Percentiles rank a stretch among this genome's conserved stretches.
These are phyloP conservation scores for Croton setiger DNA, from an alignment of 441 rosid species.

Conservation along the genomic window DNA sequence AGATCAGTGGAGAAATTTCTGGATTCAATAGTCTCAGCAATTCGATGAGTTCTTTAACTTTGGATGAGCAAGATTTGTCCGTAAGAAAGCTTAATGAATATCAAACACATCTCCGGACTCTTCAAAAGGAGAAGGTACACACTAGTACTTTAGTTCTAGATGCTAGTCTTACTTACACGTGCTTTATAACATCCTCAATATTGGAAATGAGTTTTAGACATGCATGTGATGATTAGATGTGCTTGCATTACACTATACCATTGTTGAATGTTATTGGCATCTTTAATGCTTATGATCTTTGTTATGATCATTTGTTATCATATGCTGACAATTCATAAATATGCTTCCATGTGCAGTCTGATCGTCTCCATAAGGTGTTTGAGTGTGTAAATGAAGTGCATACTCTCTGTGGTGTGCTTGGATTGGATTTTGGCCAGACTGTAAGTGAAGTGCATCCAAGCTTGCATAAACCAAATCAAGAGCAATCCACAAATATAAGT, in stretches of 20 bases:
- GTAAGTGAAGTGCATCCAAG: conserved; percentile 95
- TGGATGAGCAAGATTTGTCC: conserved; percentile 81
- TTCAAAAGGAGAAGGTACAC: conserved; percentile 87
- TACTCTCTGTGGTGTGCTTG: conserved; percentile 78
- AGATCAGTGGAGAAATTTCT: conserved; percentile 78
- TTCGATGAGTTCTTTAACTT: conserved; percentile 39
- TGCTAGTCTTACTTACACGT: not conserved
- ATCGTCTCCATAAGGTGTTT: conserved; percentile 83
- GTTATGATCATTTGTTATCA: not conserved
- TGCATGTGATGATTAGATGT: not conserved
- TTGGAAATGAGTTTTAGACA: not conserved
- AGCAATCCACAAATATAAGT: conserved; percentile 85
- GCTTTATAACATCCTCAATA: not conserved
- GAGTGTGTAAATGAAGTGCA: conserved; percentile 81
- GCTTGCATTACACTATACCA: not conserved
- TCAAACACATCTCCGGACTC: conserved; percentile 72
- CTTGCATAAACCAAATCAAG: conserved; percentile 59
- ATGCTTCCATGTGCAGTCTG: conserved; percentile 62
- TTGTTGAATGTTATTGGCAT: conserved; percentile 1
- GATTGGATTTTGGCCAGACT: conserved; percentile 74
- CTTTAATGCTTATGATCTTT: not conserved
- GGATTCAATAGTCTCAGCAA: conserved; percentile 47
- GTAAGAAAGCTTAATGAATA: conserved; percentile 78
- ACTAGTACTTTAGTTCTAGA: not conserved
- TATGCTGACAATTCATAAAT: conserved; percentile 3